Base-by-base conservation (phyloP, 441 rosid species). In the Pelargonium cotyledonis region DNA sequence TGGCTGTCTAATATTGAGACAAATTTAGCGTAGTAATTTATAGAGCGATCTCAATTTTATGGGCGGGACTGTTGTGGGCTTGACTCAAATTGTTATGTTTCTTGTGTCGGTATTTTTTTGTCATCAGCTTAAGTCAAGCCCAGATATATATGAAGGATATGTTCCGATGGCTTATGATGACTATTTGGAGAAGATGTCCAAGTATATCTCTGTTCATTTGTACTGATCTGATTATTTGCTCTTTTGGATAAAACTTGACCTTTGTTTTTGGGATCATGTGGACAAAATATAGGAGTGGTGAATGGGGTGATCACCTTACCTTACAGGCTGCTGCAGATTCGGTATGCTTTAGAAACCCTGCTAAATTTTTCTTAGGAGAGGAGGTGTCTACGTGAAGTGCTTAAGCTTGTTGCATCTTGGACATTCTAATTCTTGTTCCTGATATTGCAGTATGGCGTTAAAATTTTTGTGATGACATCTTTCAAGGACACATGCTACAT, bases 401-500 rank as follows among this genome's bases (percentile, higher is more conserved):
- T 65, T 68, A 38, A 18, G 23, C 47, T 15, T 16, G 7, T 64
- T 68, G 65, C 41, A 51, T 31, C 19, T 57, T 57, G 23, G 63
- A 41, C 35, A 43, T 18, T 63, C 75, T 79, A 72, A 80, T 70
- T 19, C 29, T 57, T 60, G 68, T 40, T n/a, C 51, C 29, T 71
- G 31, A 69, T 63, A 49, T 70, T 84, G 84, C 90, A 88, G 90
- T 84, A 81, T 72, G 92, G 90, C 9, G 84, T 88, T 35, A 88
- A 82, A 78, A 86, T 88, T 79, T 79, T 88, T 66, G 89, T 88
- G 72, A 83, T 88, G 69, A 85, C 90, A 65, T 88, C 92, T 63
- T 88, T 88, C 83, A 88, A 86, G 79, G 92, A 88, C 78, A 88
- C 90, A 26, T 88, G 92, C 79, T 84, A 79, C 80, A 88, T 85